Percentiles rank a stretch among this genome's conserved stretches.
Conservation (phyloP, 2,329 filamentous ascomycete species). For the Aaosphaeria pasadenensis region DNA sequence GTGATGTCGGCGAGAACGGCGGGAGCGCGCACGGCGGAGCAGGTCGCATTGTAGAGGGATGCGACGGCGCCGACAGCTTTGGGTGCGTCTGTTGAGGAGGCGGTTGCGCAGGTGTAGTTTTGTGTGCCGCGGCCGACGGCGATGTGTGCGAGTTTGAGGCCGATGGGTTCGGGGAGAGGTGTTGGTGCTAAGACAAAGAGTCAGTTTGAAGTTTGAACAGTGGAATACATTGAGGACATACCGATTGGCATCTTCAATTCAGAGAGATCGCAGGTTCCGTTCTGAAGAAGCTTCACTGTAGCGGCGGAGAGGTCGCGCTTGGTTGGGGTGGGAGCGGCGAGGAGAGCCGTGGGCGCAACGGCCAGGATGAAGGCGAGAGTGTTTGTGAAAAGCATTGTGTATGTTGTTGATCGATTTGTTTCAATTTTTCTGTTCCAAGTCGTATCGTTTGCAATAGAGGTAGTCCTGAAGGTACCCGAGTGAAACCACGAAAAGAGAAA, state of each 20-base stretch:
- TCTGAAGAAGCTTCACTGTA: constrained; percentile 15
- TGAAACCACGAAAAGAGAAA: neutral
- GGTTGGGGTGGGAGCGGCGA: constrained; percentile 30
- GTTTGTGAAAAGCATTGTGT: constrained; percentile 33
- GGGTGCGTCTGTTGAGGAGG: constrained; percentile 60
- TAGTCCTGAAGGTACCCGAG: neutral
- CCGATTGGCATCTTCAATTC: constrained; percentile 26
- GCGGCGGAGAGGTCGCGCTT: constrained; percentile 16
- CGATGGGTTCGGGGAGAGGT: constrained; percentile 61
- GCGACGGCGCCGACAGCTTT: constrained; percentile 71
- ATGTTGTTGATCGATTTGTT: neutral
- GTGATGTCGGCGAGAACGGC: constrained; percentile 65
- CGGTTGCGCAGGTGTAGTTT: constrained; percentile 80
- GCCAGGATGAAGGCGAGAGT: constrained; percentile 30
- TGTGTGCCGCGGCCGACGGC: constrained; percentile 85
- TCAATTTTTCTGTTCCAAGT: neutral
- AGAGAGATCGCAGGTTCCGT: constrained; percentile 27
- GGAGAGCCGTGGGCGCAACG: constrained; percentile 28
- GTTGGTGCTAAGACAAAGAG: constrained; percentile 45
- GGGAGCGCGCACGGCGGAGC: constrained; percentile 68
- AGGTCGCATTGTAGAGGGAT: constrained; percentile 83
- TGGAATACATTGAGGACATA: constrained; percentile 11
- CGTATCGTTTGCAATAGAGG: neutral
- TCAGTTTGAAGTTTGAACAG: constrained; percentile 11
- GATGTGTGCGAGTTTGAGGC: constrained; percentile 69